A percentile compares a stretch with the other conserved stretches of the same genome.
Evolutionary conservation across 2,329 filamentous ascomycete species (phyloP).

Genomic region (Trichothecium sympodiale): DNA sequence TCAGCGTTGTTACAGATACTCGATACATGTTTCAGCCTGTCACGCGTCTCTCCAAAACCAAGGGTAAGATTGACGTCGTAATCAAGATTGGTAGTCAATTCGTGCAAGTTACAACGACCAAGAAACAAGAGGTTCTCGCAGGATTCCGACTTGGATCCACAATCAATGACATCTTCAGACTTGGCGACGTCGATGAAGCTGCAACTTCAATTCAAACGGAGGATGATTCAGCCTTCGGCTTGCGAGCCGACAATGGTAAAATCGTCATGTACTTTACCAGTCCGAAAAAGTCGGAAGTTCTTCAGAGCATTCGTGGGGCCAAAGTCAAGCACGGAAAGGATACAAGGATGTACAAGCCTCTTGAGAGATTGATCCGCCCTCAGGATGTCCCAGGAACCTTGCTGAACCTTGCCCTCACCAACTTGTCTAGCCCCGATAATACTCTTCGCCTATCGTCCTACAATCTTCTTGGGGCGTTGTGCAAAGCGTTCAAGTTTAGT

Average conservation of each 20-base stretch:
- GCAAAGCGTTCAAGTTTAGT: conserved; percentile 56
- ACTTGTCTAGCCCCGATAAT: conserved; percentile 51
- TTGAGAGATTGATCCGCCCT: conserved; percentile 54
- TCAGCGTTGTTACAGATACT: conserved; percentile 56
- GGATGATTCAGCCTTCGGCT: conserved; percentile 55
- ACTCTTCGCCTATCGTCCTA: conserved; percentile 53
- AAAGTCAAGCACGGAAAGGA: conserved; percentile 57
- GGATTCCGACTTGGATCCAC: conserved; percentile 50
- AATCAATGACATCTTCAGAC: conserved; percentile 59
- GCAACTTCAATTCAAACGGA: conserved; percentile 53
- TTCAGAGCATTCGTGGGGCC: conserved; percentile 51
- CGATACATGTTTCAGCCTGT: conserved; percentile 55
- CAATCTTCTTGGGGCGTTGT: conserved; percentile 55
- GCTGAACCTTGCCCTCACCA: conserved; percentile 56
- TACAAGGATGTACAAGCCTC: conserved; percentile 45
- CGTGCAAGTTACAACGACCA: conserved; percentile 57
- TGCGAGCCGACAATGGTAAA: conserved; percentile 58
- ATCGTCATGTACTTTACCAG: conserved; percentile 65
- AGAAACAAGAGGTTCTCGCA: conserved; percentile 57
- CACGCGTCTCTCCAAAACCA: conserved; percentile 54
- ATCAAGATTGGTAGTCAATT: conserved; percentile 61
- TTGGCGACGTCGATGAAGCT: conserved; percentile 57
- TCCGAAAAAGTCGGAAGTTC: conserved; percentile 49
- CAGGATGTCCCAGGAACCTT: conserved; percentile 62
- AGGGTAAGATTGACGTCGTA: conserved; percentile 58